Evolutionary conservation across 352 stramenopile species (phyloP), one percentile per base, ranked within the genome.

Genomic region (Globisporangium canariense): DNA sequence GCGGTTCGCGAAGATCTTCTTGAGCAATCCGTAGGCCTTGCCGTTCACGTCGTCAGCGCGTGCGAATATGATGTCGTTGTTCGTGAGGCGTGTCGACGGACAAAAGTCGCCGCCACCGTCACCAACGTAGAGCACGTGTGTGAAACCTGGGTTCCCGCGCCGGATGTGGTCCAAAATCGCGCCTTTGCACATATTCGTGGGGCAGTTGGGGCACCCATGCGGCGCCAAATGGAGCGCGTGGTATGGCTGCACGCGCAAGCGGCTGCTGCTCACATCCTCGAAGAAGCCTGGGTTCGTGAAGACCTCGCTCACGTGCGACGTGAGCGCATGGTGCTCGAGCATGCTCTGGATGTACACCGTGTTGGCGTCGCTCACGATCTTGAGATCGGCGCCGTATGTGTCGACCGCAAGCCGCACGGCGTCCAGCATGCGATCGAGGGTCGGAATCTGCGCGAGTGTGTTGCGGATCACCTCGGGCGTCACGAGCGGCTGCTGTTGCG

Each of bases 101-200:
- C 86, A 94, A 47, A 85, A 94, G 66, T 94, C 86, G 1, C 86
- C 86, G 0, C 60, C 58, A 30, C 86, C 86, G 66, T 94, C 86
- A 8, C 83, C 86, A 20, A 94, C 71, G 68, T 93, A 94, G 34
- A 94, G 32, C 28, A 94, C 74, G 28, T 73, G 71, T 1, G 78
- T 30, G 51, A 81, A 90, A 0, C 13, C 30, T 1, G 40, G n/a
- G 1, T 71, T 70, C 6, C 67, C 47, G 0, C 11, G 60, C 16
- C 73, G 77, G 46, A 94, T 74, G 2, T 50, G 45, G 14, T 90
- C 79, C 28, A 93, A 60, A 41, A 94, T 91, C 40, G 45, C 58
- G 52, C 83, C 86, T 65, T 94, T 94, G 73, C 86, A 94, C 83
- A 94, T 92, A 65, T 94, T 93, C 32, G 73, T 66, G 0, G 82